Percentiles rank a stretch among this genome's conserved stretches.
phyloP scores from a whole-genome alignment of 2,329 filamentous ascomycete genomes.

The Xylariaceae sp. region DNA sequence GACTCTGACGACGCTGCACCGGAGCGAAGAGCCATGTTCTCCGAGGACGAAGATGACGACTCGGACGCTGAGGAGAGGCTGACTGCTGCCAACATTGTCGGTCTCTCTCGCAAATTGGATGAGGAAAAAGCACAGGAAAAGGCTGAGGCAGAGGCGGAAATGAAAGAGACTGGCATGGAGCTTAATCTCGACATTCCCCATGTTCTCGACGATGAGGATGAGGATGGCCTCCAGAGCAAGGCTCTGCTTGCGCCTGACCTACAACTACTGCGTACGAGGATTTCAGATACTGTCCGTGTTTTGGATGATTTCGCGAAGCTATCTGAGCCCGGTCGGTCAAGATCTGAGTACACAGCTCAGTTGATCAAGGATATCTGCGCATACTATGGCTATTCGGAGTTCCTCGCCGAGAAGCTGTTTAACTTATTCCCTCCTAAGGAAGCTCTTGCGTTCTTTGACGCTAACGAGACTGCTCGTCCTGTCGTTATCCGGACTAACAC shows the following conservation, averaged over 20 bases:
- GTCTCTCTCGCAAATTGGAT: conserved; percentile 82
- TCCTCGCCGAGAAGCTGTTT: conserved; percentile 93
- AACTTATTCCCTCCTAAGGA: conserved; percentile 83
- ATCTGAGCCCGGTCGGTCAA: conserved; percentile 73
- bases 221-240: conserved; percentile 59
- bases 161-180: conserved; percentile 81
- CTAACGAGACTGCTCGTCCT: conserved; percentile 90
- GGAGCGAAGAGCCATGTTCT: conserved; percentile 72
- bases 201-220: conserved; percentile 62
- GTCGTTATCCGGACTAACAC: conserved; percentile 98
- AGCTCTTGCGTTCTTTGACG: conserved; percentile 97
- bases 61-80: conserved; percentile 86
- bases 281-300: conserved; percentile 90
- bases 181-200: conserved; percentile 85
- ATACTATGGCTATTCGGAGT: conserved; percentile 95
- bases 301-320: conserved; percentile 85
- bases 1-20: conserved; percentile 67
- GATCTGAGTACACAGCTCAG: conserved; percentile 83
- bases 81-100: conserved; percentile 94
- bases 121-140: conserved; percentile 72
- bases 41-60: conserved; percentile 81
- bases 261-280: conserved; percentile 80
- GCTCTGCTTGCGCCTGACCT: conserved; percentile 80
- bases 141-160: conserved; percentile 78
- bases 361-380: conserved; percentile 88